These are phyloP conservation scores for Skeletonema marinoi DNA, from an alignment of 108 stramenopile genomes.

Conservation along the genomic window DNA sequence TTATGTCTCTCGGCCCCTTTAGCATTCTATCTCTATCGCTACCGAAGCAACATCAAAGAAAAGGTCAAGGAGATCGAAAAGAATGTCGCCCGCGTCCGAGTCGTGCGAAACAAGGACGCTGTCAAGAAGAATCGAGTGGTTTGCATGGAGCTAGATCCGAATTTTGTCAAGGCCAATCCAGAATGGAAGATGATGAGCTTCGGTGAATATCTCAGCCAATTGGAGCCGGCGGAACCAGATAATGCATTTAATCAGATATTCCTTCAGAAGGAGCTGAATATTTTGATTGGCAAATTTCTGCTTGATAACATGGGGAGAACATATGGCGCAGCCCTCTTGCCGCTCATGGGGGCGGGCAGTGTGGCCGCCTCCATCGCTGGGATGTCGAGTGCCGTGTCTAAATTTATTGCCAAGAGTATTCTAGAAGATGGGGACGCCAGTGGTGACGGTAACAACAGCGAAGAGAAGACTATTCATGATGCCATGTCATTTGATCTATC, in stretches of 20 bases:
- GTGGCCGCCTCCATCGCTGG: slow-evolving; percentile 28
- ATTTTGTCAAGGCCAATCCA: slow-evolving; percentile 32
- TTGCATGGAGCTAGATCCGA: slow-evolving; percentile 49
- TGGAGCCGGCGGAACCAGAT: slow-evolving; percentile 32
- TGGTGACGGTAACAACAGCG: slow-evolving; percentile 1
- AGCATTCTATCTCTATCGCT: slow-evolving; percentile 14
- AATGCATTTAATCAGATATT: slow-evolving; percentile 9
- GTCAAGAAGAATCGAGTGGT: slow-evolving; percentile 1
- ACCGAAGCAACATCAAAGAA: slow-evolving; percentile 29
- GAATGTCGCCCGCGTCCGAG: slow-evolving; percentile 16
- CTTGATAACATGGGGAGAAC: slow-evolving; percentile 38
- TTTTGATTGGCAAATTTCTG: slow-evolving; percentile 34
- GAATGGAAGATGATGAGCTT: slow-evolving; percentile 46
- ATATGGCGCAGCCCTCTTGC: slow-evolving; percentile 52
- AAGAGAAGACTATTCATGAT: slow-evolving; percentile 8
- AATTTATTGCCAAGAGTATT: slow-evolving; percentile 25
- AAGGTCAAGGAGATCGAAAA: slow-evolving; percentile 39
- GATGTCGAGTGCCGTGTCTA: slow-evolving; percentile 18
- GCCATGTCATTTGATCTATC: slow-evolving; percentile 33
- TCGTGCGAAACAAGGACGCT: slow-evolving; percentile 10
- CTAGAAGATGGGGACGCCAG: slow-evolving; percentile 19
- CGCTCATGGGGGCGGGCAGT: slow-evolving; percentile 30
- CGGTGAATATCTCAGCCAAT: slow-evolving; percentile 52
- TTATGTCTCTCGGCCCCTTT: neutral
- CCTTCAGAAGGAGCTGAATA: slow-evolving; percentile 45